These are phyloP conservation scores for Plantago coronopus DNA, from an alignment of 305 asterid genomes.

Conservation along the genomic window DNA sequence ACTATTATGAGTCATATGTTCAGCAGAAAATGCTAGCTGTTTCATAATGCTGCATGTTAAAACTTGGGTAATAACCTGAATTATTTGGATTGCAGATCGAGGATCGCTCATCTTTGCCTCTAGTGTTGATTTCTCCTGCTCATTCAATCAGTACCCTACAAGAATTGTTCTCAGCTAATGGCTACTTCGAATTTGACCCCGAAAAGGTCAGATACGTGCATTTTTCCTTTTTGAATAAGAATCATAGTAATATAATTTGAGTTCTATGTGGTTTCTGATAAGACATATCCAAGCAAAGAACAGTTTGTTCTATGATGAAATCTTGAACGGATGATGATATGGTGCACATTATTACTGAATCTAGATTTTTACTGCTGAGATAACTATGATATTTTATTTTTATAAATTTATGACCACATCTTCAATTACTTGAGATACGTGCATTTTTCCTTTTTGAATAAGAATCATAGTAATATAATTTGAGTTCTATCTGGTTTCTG, in stretches of 20 bases:
- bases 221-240: background rate
- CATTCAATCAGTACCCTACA: conserved; percentile 46
- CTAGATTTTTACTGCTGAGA: background rate
- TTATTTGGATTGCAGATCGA: conserved; percentile 49
- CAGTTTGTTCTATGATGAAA: too few relatives aligned
- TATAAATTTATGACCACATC: too few relatives aligned
- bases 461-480: too few relatives aligned
- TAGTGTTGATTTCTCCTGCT: conserved; percentile 60
- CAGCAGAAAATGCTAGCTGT: conserved; percentile 10
- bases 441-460: background rate
- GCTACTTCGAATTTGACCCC: conserved; percentile 62
- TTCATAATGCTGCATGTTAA: background rate
- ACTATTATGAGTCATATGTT: conserved; percentile 2
- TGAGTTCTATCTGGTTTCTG: background rate
- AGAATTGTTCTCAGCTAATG: conserved; percentile 51
- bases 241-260: background rate
- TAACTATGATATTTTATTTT: background rate
- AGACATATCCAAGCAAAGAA: background rate
- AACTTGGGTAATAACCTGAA: background rate
- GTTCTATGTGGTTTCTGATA: background rate
- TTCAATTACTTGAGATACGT: background rate
- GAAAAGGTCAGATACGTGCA: conserved; percentile 56
- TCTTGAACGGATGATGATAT: background rate
- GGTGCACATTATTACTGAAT: background rate
- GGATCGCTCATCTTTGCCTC: conserved; percentile 57